Base-by-base conservation (phyloP, 225 moss, liverwort and hornwort species). In the Lunularia cruciata region DNA sequence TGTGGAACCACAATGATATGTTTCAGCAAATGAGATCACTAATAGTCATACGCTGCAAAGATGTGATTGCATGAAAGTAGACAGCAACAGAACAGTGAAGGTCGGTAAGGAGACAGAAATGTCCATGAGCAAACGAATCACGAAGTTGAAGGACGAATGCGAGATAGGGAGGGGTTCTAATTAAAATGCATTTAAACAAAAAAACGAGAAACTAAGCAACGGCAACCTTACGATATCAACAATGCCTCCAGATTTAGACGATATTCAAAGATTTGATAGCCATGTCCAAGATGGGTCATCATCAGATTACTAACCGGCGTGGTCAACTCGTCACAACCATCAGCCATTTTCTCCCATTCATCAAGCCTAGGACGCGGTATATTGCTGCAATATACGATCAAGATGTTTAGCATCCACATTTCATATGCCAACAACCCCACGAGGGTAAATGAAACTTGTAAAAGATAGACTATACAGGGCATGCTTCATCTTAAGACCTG, bases 281-380 rank as follows among this genome's bases (percentile, higher is more conserved):
- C n/a, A n/a, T n/a, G n/a, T n/a, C n/a, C n/a, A n/a, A n/a, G n/a
- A n/a, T n/a, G n/a, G 23, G 25, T n/a, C 20, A 40, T 25, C 2
- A 36, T 47, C 8, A 1, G 32, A 55, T 4, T 39, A 75, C 75
- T 58, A 1, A 79, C 84, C 40, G 84, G 80, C 48, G 63, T 57
- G 16, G 71, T 48, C 3, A 79, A 71, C 57, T 75, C 69, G 46
- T 84, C 84, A 67, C 79, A 75, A 2, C 51, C 66, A 32, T 71
- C 75, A 47, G 84, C 84, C 77, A 79, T 80, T 54, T 76, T 70
- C 8, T 52, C 68, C 84, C 84, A 84, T 57, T 76, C 80, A 15
- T 58, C 73, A 37, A 84, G 73, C 58, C 38, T 68, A 49, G 84
- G 84, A 43, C 69, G 61, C 6, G 77, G 71, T 37, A 74, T 48